Evolutionary conservation across 306 rosid species (phyloP).

Genomic region (Cicer bijugum): DNA sequence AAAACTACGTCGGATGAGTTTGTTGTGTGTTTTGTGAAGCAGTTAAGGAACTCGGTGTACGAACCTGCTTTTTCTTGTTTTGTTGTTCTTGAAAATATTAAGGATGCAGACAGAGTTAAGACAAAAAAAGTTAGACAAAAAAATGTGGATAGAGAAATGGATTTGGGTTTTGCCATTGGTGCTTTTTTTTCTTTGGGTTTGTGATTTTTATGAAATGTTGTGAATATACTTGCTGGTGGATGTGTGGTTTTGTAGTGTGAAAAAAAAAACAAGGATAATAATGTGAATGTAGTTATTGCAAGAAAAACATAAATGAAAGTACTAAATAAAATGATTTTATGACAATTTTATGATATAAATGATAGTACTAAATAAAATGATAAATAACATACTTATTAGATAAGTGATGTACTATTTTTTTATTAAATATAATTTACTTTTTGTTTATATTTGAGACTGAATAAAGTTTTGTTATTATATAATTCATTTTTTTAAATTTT

Average conservation of each 20-base stretch:
- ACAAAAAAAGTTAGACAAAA: not conserved
- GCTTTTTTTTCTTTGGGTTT: too few species aligned
- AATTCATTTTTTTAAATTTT: too few species aligned
- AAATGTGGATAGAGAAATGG: not conserved
- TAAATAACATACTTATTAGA: too few species aligned
- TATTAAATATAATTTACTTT: too few species aligned
- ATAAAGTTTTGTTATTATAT: too few species aligned
- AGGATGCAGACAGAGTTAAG: not conserved
- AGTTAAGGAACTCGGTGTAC: conserved; percentile 1
- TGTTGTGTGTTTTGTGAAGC: conserved; percentile 38
- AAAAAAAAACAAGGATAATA: not conserved
- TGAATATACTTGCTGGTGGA: not conserved
- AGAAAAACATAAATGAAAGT: not conserved
- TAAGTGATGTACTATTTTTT: too few species aligned
- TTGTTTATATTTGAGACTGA: too few species aligned
- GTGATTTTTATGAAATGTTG: not conserved
- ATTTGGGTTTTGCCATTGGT: conserved; percentile 41
- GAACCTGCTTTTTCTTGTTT: not conserved
- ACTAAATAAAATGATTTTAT: too few species aligned
- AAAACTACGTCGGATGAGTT: conserved; percentile 24
- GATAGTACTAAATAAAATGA: too few species aligned
- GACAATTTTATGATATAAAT: too few species aligned
- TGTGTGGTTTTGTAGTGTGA: not conserved
- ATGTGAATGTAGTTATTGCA: not conserved
- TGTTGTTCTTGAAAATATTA: conserved; percentile 1